Conservation (phyloP, 257 asterid genomes). For the Penstemon davidsonii region DNA sequence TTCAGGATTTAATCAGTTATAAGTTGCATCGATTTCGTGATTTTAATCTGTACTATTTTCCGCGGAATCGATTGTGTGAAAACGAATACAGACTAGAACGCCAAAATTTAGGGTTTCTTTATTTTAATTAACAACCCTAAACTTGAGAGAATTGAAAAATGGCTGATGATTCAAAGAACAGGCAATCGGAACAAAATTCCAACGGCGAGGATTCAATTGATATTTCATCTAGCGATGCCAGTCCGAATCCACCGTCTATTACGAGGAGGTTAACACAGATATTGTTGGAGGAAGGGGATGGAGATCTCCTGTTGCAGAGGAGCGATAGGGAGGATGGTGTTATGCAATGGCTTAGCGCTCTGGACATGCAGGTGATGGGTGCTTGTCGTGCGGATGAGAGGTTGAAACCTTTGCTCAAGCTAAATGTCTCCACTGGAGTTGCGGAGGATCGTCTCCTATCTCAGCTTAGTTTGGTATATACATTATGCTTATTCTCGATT, state of each 20-base stretch:
- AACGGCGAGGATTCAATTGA: slow-evolving; percentile 39
- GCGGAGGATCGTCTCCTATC: slow-evolving; percentile 77
- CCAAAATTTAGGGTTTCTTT: no score
- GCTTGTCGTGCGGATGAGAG: slow-evolving; percentile 98
- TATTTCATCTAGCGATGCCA: slow-evolving; percentile 30
- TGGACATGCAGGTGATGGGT: slow-evolving; percentile 90
- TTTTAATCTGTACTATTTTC: slow-evolving; percentile 9
- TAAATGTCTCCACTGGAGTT: slow-evolving; percentile 61
- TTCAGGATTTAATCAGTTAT: slow-evolving; percentile 23
- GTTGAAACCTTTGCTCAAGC: slow-evolving; percentile 87
- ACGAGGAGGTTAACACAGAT: slow-evolving; percentile 54
- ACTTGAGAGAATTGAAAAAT: slow-evolving; percentile 24
- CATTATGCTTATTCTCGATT: not conserved
- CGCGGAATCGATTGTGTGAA: not conserved
- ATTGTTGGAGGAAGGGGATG: slow-evolving; percentile 54
- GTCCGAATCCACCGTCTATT: slow-evolving; percentile 30
- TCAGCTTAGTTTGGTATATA: slow-evolving; percentile 73
- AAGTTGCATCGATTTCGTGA: slow-evolving; percentile 10
- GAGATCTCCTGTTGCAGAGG: slow-evolving; percentile 61
- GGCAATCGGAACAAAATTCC: slow-evolving; percentile 44
- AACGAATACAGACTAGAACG: no score
- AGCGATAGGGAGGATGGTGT: slow-evolving; percentile 57
- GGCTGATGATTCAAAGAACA: slow-evolving; percentile 53
- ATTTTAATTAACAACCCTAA: no score
- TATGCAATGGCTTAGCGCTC: slow-evolving; percentile 70